Evolutionary conservation across 441 rosid genomes (phyloP).

Genomic region (Adansonia grandidieri): DNA sequence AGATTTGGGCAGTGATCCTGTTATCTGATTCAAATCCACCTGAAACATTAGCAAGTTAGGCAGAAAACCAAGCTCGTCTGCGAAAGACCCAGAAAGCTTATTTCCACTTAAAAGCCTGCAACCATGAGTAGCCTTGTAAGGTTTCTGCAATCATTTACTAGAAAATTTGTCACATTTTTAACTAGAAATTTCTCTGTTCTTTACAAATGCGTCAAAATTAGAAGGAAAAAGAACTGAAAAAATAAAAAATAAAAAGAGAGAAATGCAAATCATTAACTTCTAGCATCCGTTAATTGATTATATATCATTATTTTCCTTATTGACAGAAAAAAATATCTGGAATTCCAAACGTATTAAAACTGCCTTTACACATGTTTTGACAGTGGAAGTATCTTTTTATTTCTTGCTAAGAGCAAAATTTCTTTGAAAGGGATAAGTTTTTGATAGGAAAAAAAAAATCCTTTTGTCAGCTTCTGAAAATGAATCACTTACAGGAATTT

Average conservation of each 20-base stretch:
- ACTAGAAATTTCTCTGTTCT: not conserved
- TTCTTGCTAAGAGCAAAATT: too few relatives aligned
- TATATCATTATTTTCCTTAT: not conserved
- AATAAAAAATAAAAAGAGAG: not conserved
- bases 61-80: constrained; percentile 26
- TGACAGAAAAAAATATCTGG: not conserved
- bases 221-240: not conserved
- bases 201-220: not conserved
- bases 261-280: not conserved
- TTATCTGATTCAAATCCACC: constrained; percentile 23
- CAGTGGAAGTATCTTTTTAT: not conserved
- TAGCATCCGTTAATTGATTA: not conserved
- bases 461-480: not conserved
- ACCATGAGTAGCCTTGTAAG: not conserved
- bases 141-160: constrained; percentile 14
- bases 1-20: constrained; percentile 23
- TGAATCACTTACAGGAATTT: constrained; percentile 16
- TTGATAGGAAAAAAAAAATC: too few relatives aligned
- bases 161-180: not conserved
- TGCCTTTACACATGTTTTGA: not conserved
- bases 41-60: constrained; percentile 3
- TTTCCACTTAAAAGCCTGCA: constrained; percentile 31
- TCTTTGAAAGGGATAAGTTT: too few relatives aligned
- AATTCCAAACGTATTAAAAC: not conserved
- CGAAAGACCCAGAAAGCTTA: constrained; percentile 16